phyloP scores from a whole-genome alignment of 2,329 filamentous ascomycete species.

The Pleoardoris graminearum region DNA sequence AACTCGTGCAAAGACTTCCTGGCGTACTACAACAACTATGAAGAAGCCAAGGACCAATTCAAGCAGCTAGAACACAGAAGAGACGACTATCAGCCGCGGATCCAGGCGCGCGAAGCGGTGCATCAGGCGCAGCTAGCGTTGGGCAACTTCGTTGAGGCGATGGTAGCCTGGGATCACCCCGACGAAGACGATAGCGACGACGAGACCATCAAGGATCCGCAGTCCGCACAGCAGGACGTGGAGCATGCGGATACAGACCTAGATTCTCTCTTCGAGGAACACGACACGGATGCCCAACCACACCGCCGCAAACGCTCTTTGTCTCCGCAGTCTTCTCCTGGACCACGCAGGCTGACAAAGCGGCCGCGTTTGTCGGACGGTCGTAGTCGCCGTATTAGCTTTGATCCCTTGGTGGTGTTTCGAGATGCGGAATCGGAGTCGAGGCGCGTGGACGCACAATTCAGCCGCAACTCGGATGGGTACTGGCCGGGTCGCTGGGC shows the following conservation, averaged over 20 bases:
- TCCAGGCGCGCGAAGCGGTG: slow-evolving; percentile 17
- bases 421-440: slow-evolving; percentile 2
- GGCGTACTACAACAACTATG: slow-evolving; percentile 17
- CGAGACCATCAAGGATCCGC: neutral
- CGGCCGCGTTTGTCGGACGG: neutral
- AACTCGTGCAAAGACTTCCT: slow-evolving; percentile 23
- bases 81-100: slow-evolving; percentile 15
- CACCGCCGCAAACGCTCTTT: slow-evolving; percentile 3
- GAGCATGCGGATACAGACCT: no score
- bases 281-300: neutral
- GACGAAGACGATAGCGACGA: neutral
- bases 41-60: slow-evolving; percentile 20
- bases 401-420: slow-evolving; percentile 11
- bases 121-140: slow-evolving; percentile 23
- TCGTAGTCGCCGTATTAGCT: slow-evolving; percentile 8
- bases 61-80: slow-evolving; percentile 15
- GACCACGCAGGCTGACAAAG: neutral
- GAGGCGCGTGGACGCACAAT: slow-evolving; percentile 1
- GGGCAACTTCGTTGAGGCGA: slow-evolving; percentile 32
- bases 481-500: slow-evolving; percentile 35
- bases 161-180: neutral
- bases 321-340: neutral
- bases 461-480: slow-evolving; percentile 19
- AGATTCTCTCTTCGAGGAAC: neutral
- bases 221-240: neutral